Evolutionary conservation across 371 early-diverging fungal species (phyloP), one percentile per base, ranked within the genome.

Genomic region (Mortierella sp.): DNA sequence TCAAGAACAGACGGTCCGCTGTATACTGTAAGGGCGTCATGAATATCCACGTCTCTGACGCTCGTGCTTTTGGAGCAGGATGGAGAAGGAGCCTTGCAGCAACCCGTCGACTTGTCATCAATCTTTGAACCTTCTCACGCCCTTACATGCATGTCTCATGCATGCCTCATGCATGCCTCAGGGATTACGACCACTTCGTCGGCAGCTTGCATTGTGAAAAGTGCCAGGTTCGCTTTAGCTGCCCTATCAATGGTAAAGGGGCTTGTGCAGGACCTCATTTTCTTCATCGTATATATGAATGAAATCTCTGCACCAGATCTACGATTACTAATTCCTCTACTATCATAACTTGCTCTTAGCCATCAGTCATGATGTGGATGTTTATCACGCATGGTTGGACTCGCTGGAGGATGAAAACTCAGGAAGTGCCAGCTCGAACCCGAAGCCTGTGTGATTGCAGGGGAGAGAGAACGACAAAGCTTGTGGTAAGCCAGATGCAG

Each of bases 361-460:
- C 43, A 79, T 94, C 29, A 84, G 86, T 57, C 92, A 92, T 52
- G 85, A 91, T 8, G 88, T 92, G 12, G 94, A 94, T 76, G 91
- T 94, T 3, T 94, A 93, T 74, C 84, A 85, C 21, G 91, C 89
- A 9, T 94, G 94, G 94, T 82, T 94, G 37, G 94, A 94, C 24
- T 14, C 41, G 7, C 40, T n/a, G 5, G 59, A 50, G 13, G 21
- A 37, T 6, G 6, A 12, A 14, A 22, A 53, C 40, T 27, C 53
- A 50, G 27, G 47, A 41, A 56, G 37, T 0, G 50, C 45, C 7
- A 46, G 0, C 16, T 10, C 27, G 47, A 37, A 47, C 16, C 9
- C 5, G 54, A 52, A 29, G 8, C 22, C 19, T 54, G n/a, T n/a
- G n/a, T n/a, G n/a, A n/a, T 47, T 3, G 43, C 17, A 5, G 41